Evolutionary conservation across 805 yeast species (phyloP), one percentile per base, ranked within the genome.

Genomic region (Cyberlindnera lachancei): DNA sequence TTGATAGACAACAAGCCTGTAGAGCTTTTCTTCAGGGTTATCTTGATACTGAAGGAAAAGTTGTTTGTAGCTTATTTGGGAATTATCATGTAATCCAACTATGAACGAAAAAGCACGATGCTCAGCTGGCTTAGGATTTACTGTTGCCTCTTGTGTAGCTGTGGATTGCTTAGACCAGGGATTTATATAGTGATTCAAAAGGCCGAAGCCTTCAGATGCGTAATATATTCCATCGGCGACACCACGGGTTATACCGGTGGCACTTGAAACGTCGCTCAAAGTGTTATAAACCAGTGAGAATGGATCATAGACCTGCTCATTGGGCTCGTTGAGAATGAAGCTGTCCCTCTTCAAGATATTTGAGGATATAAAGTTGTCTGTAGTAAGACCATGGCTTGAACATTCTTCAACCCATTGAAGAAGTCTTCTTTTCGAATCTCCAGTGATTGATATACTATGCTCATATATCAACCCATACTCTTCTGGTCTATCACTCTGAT

Each of bases 341-440:
- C 50, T 55, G 15, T 49, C 36, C 1, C 11, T 12, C 37, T 42
- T 63, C 50, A 12, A 52, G 20, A 42, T 48, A 38, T 42, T 38
- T 6, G 42, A 33, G 11, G 37, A 31, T 3, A 41, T 20, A 5
- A 49, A 23, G 4, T 27, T 22, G 2, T 41, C 37, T 1, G 50
- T 36, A 3, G 36, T 26, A 3, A 45, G 10, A 1, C 44, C 41
- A 30, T 41, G 39, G 20, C 40, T 36, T 16, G 35, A 36, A 3
- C 31, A 18, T 16, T 40, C 34, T 15, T 44, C 30, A 2, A 51
- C n/a, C 52, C 52, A 51, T 2, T 37, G 34, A 8, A 51, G 18
- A n/a, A 51, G 19, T 11, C 41, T 28, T 3, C 12, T 18, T 16
- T 37, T 42, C 3, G 44, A 40, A 1, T 34, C 38, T 4, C 9